Base-by-base conservation (phyloP, 2,329 filamentous ascomycete genomes). In the Albophoma yamanashiensis region DNA sequence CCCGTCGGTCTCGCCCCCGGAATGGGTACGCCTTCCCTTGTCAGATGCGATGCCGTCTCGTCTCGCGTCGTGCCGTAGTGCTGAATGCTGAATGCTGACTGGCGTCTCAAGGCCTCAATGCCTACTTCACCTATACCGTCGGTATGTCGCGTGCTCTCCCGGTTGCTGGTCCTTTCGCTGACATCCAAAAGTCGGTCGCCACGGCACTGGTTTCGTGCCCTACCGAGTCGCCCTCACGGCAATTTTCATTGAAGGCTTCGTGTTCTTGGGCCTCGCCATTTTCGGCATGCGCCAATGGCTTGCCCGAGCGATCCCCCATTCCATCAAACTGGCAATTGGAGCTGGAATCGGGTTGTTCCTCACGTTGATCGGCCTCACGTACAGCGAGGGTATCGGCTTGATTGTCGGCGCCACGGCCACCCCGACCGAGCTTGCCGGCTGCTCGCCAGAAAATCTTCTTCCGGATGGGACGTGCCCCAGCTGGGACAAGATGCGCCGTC, bases 281-380 rank as follows among this genome's bases (percentile, higher is more conserved):
- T 79, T 92, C 58, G 91, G 91, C 43, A 82, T 96, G 76, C 87
- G 91, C 17, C 91, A 95, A 71, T 95, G 91, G 91, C 83, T 96
- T 34, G 91, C 91, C 22, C 85, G 90, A 65, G 87, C 89, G 52
- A 91, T 95, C 63, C 91, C 91, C 1, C 82, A 84, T 47, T 91
- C 88, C 59, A 92, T 96, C 76, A 96, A 95, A 75, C 84, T 94
- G 59, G 91, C 91, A 17, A 93, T 89, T 20, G 89, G 89, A 63
- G 89, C 91, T 58, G 91, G 91, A 62, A 95, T 95, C 64, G 91
- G 91, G 27, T 79, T 96, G 1, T 95, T 93, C 71, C 79, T 93
- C 56, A 88, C 88, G 25, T 76, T 91, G 56, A 90, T 91, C 63
- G 88, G 88, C 25, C 79, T 91, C 56, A 91, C 89, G 2, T 94